phyloP scores from a whole-genome alignment of 2,329 filamentous ascomycete species.

The Mycosphaerella arachidis region DNA sequence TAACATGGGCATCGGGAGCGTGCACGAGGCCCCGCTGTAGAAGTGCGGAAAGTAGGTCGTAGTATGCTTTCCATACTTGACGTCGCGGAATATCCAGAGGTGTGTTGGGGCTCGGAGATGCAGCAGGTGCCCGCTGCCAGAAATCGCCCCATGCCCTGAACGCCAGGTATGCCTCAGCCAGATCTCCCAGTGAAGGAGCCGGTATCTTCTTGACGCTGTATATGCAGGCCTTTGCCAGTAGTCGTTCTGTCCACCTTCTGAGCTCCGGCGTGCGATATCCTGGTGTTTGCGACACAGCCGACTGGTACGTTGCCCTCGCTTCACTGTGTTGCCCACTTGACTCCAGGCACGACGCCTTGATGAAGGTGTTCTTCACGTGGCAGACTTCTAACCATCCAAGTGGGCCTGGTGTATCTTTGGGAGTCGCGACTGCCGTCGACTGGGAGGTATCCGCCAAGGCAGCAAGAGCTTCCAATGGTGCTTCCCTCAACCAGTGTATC shows the following conservation, averaged over 20 bases:
- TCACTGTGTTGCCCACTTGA: constrained; percentile 22
- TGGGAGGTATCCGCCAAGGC: constrained; percentile 36
- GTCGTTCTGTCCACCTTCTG: constrained; percentile 31
- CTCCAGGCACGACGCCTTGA: constrained; percentile 28
- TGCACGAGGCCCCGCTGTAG: constrained; percentile 63
- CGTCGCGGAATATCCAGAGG: constrained; percentile 47
- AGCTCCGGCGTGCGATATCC: constrained; percentile 30
- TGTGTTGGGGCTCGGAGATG: constrained; percentile 33
- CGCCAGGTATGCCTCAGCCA: constrained; percentile 29
- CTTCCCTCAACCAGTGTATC: constrained; percentile 72
- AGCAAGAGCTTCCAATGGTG: constrained; percentile 54
- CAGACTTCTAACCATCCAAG: constrained; percentile 76
- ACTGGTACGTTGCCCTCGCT: constrained; percentile 21
- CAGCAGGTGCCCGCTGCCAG: constrained; percentile 45
- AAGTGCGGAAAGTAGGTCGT: constrained; percentile 70
- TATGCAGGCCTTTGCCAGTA: constrained; percentile 30
- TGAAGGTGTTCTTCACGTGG: constrained; percentile 34
- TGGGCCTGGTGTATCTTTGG: constrained; percentile 10
- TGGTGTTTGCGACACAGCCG: constrained; percentile 21
- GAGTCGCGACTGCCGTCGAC: neutral
- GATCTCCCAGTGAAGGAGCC: constrained; percentile 17
- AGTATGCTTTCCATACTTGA: constrained; percentile 80
- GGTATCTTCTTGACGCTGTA: constrained; percentile 24
- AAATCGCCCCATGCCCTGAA: constrained; percentile 65
- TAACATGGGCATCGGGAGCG: constrained; percentile 25